Percentiles rank a stretch among this genome's conserved stretches.
These are phyloP conservation scores for Carpinus viminea DNA, from an alignment of 306 rosid genomes.

Conservation along the genomic window DNA sequence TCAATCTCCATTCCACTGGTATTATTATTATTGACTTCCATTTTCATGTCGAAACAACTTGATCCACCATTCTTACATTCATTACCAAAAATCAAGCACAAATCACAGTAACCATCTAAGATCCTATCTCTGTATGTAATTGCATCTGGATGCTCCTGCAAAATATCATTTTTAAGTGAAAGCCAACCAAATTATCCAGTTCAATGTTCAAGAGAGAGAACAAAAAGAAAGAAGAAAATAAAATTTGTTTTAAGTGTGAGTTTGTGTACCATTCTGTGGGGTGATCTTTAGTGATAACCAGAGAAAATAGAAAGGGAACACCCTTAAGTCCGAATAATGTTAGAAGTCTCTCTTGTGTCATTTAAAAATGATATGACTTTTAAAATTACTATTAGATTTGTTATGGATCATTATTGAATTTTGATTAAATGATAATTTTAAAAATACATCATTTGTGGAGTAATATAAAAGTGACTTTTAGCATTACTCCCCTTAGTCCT, in stretches of 20 bases:
- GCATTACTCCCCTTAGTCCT: background rate
- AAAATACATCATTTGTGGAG: too few relatives aligned
- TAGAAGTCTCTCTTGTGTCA: too few relatives aligned
- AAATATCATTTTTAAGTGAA: constrained; percentile 15
- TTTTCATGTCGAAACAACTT: constrained; percentile 16
- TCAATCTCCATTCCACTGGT: constrained; percentile 8
- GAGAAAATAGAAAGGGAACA: background rate
- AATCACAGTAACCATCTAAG: constrained; percentile 30
- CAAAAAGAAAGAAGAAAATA: too few relatives aligned
- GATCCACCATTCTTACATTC: constrained; percentile 18
- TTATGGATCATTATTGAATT: too few relatives aligned
- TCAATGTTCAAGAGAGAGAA: background rate
- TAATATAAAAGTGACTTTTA: too few relatives aligned
- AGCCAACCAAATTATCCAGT: constrained; percentile 4
- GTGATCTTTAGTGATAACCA: constrained; percentile 29
- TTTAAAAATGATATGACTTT: too few relatives aligned
- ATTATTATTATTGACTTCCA: constrained; percentile 11
- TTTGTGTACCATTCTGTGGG: constrained; percentile 8
- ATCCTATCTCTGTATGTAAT: constrained; percentile 28
- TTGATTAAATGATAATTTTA: too few relatives aligned
- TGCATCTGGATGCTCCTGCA: constrained; percentile 41
- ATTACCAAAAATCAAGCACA: constrained; percentile 31
- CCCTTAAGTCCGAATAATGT: background rate
- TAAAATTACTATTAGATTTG: too few relatives aligned
- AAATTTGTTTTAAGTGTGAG: constrained; percentile 7